Percentiles rank a stretch among this genome's conserved stretches.
Conservation (phyloP, 2,329 filamentous ascomycete species). For the Polytolypa hystricis region DNA sequence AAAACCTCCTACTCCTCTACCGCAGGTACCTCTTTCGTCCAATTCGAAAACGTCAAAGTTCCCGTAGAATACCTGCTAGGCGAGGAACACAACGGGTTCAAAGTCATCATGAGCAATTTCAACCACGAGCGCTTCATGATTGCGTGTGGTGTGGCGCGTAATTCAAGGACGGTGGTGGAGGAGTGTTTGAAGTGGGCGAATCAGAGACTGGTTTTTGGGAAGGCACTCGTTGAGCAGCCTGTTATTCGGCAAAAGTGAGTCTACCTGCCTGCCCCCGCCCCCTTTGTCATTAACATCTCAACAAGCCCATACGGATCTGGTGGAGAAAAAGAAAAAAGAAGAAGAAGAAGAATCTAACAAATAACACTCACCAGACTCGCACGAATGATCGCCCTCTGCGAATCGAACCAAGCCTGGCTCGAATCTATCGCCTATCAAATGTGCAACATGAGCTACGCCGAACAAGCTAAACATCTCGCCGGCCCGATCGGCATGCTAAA, state of each 20-base stretch:
- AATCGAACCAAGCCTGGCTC: constrained; percentile 77
- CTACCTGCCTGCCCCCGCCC: constrained; percentile 30
- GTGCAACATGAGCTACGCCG: constrained; percentile 68
- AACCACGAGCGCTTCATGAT: constrained; percentile 63
- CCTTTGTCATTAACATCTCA: background rate
- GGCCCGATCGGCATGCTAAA: constrained; percentile 78
- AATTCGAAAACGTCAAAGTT: constrained; percentile 61
- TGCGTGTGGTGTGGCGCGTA: constrained; percentile 50
- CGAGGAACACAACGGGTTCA: constrained; percentile 57
- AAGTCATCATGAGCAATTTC: constrained; percentile 47
- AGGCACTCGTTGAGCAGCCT: constrained; percentile 45
- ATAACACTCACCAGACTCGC: too few relatives aligned
- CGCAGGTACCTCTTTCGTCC: constrained; percentile 55
- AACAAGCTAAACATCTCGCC: constrained; percentile 64
- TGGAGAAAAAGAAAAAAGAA: too few relatives aligned
- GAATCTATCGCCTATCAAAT: constrained; percentile 81
- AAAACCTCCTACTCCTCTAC: constrained; percentile 61
- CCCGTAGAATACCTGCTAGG: constrained; percentile 59
- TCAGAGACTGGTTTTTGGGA: constrained; percentile 56
- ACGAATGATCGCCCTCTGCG: constrained; percentile 73
- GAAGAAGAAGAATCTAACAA: too few relatives aligned
- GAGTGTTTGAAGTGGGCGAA: constrained; percentile 52
- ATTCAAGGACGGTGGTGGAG: constrained; percentile 48
- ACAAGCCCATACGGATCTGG: background rate
- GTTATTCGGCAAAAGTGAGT: constrained; percentile 64